Conservation (phyloP, 2,329 filamentous ascomycete species). For the Pseudodiploospora longispora region DNA sequence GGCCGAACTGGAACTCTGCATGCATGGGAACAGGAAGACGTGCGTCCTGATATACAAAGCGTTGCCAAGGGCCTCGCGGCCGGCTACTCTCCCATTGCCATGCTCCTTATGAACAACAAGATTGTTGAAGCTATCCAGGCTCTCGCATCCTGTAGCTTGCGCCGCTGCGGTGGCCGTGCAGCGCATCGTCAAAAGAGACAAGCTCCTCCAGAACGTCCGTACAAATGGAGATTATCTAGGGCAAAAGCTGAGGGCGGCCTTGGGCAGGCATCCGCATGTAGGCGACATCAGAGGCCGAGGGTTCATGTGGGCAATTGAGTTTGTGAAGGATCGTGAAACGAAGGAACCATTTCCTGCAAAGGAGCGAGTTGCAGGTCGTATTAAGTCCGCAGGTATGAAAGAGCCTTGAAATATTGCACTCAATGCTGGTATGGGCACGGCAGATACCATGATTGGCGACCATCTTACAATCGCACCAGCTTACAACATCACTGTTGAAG, state of each 20-base stretch:
- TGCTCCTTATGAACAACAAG: background rate
- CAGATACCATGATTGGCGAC: slow-evolving; percentile 53
- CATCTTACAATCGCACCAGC: slow-evolving; percentile 27
- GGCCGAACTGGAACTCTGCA: slow-evolving; percentile 54
- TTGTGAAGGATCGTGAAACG: slow-evolving; percentile 29
- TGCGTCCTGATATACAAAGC: slow-evolving; percentile 54
- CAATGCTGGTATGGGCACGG: slow-evolving; percentile 57
- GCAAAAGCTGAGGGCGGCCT: slow-evolving; percentile 30
- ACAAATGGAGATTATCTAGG: slow-evolving; percentile 43
- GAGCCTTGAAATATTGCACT: slow-evolving; percentile 32
- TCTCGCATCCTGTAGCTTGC: slow-evolving; percentile 16
- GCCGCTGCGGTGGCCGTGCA: slow-evolving; percentile 17
- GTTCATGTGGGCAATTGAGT: slow-evolving; percentile 40
- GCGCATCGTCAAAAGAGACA: slow-evolving; percentile 45
- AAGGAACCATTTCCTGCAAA: slow-evolving; percentile 25
- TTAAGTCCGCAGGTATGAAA: slow-evolving; percentile 20
- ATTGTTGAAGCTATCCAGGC: background rate
- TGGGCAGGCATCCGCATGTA: slow-evolving; percentile 40
- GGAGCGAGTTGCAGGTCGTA: slow-evolving; percentile 10
- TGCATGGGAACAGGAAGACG: slow-evolving; percentile 52
- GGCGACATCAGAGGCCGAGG: slow-evolving; percentile 55
- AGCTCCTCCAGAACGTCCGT: slow-evolving; percentile 50
- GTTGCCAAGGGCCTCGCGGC: slow-evolving; percentile 59
- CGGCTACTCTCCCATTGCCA: slow-evolving; percentile 52
- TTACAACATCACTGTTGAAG: too few relatives aligned